Evolutionary conservation across 257 asterid species (phyloP).

Genomic region (Nicotiana paniculata): DNA sequence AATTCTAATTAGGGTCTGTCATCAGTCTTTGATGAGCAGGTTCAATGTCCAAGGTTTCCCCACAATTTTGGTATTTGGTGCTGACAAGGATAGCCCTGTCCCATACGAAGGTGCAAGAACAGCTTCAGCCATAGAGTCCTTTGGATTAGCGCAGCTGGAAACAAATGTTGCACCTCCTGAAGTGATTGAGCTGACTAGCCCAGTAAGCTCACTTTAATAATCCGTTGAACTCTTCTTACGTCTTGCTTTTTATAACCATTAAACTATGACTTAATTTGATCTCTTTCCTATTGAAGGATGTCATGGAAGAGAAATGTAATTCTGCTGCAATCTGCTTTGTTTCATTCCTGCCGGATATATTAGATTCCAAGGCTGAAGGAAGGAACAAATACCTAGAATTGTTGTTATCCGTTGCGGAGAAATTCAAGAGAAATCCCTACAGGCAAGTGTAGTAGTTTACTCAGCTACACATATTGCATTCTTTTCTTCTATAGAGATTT

Average conservation of each 20-base stretch:
- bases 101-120: conserved; percentile 88
- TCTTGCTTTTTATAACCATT: background rate
- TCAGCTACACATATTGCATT: background rate
- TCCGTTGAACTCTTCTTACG: background rate
- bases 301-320: conserved; percentile 86
- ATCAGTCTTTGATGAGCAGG: conserved; percentile 98
- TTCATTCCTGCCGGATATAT: conserved; percentile 85
- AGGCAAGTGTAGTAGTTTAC: conserved; percentile 41
- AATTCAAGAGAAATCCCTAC: conserved; percentile 74
- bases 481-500: background rate
- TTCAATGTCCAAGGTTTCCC: conserved; percentile 94
- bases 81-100: conserved; percentile 78
- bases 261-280: background rate
- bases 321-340: conserved; percentile 89
- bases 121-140: conserved; percentile 86
- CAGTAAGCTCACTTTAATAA: conserved; percentile 36
- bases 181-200: conserved; percentile 82
- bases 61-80: conserved; percentile 92
- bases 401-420: conserved; percentile 75
- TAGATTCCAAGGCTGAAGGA: conserved; percentile 93
- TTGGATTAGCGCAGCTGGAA: conserved; percentile 84
- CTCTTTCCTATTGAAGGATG: conserved; percentile 41
- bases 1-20: conserved; percentile 36
- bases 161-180: conserved; percentile 83
- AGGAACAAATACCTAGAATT: conserved; percentile 71